A percentile compares a stretch with the other conserved stretches of the same genome.
phyloP scores from a whole-genome alignment of 306 rosid species.

The Hylodesmum podocarpum region DNA sequence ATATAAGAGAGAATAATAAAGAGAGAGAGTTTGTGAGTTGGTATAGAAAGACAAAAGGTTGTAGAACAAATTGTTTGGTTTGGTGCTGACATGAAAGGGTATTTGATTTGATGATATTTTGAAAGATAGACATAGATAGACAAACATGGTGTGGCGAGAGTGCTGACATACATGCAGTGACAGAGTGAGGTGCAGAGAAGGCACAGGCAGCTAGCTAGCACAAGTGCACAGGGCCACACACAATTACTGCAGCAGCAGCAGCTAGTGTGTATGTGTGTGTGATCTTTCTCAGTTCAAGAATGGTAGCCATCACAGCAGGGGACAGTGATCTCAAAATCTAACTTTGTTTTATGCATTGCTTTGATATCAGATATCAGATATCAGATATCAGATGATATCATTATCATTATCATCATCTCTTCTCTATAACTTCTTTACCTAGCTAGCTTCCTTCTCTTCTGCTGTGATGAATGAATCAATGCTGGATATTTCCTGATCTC shows the following conservation, averaged over 20 bases:
- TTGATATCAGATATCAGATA: too few relatives aligned
- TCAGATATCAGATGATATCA: too few relatives aligned
- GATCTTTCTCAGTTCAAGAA: slow-evolving; percentile 44
- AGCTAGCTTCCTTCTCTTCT: too few relatives aligned
- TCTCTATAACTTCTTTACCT: not conserved
- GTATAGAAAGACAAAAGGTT: not conserved
- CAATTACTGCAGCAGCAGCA: too few relatives aligned
- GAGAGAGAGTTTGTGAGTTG: not conserved
- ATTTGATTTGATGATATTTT: not conserved
- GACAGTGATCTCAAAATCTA: slow-evolving; percentile 41
- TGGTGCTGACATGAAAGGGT: slow-evolving; percentile 5
- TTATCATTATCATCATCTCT: too few relatives aligned
- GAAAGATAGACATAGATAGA: not conserved
- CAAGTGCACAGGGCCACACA: slow-evolving; percentile 11
- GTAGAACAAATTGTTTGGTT: slow-evolving; percentile 4
- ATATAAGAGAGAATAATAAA: too few relatives aligned
- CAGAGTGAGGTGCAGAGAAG: not conserved
- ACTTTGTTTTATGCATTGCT: slow-evolving; percentile 33
- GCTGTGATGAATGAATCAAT: not conserved
- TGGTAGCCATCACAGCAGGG: slow-evolving; percentile 46
- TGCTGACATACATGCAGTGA: slow-evolving; percentile 5
- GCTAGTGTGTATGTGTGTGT: too few relatives aligned
- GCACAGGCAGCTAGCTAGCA: not conserved
- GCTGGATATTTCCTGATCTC: slow-evolving; percentile 45
- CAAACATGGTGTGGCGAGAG: slow-evolving; percentile 30